Base-by-base conservation (phyloP, 2,329 filamentous ascomycete species). In the Nannizziopsis arthrosporioides region DNA sequence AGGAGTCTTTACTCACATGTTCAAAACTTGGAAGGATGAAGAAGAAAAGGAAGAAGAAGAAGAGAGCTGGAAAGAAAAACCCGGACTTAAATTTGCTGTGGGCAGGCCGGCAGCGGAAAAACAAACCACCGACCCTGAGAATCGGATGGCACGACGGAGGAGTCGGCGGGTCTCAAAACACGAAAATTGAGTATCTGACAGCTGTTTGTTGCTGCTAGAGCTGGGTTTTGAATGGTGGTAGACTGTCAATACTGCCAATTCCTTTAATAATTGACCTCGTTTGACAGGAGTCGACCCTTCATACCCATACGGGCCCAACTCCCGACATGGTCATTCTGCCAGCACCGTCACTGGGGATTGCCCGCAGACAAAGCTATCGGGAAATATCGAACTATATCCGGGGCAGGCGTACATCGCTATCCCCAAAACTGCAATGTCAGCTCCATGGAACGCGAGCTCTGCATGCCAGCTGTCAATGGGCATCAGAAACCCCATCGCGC, bases 1-100 rank as follows among this genome's bases (percentile, higher is more conserved):
- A 42, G 54, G 55, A 50, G n/a, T n/a, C n/a, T 51, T 38, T 32
- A 80, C 88, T 78, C 75, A 95, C 89, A 74, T 86, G 79, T 82
- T 81, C 84, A 93, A 94, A 93, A 95, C 89, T 85, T 87, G 88
- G 89, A 95, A 94, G 87, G 89, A 87, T 90, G 77, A 81, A 83
- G 77, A 81, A 69, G 62, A 65, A 64, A 75, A 75, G 68, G 73
- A 70, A 68, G 41, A 22, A n/a, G 30, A 36, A 35, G 12, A 22
- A 34, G 12, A 39, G 11, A 42, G 12, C 19, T 3, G 37, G 17
- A 14, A 39, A 12, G 22, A 32, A 45, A 50, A 50, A 40, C 11
- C 15, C 34, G 30, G 15, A 36, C 12, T 22, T 12, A 10, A 12
- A 12, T 22, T 15, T 30, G 7, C 17, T 9, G 40, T 42, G 39